phyloP scores from a whole-genome alignment of 2,329 filamentous ascomycete species.

The Colletotrichum cordylinicola region DNA sequence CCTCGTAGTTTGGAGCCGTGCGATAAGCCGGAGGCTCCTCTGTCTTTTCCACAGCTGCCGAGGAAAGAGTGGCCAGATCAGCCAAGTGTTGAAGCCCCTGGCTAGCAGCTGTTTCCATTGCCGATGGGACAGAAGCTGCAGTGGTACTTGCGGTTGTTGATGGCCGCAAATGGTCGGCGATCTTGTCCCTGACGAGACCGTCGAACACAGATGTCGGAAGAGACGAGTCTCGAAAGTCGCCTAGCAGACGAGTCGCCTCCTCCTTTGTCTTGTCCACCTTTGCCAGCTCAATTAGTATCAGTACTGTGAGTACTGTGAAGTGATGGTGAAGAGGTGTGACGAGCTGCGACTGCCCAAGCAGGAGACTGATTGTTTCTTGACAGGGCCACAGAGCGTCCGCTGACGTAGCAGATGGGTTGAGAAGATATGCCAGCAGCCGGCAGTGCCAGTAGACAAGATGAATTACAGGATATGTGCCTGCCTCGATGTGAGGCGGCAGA shows the following conservation, averaged over 20 bases:
- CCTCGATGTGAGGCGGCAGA: slow-evolving; percentile 62
- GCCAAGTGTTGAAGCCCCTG: slow-evolving; percentile 67
- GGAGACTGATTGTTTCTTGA: slow-evolving; percentile 61
- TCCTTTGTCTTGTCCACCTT: slow-evolving; percentile 61
- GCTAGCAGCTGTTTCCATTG: slow-evolving; percentile 48
- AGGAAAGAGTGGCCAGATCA: slow-evolving; percentile 52
- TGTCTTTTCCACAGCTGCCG: slow-evolving; percentile 22
- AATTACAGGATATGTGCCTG: slow-evolving; percentile 58
- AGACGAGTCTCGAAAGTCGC: slow-evolving; percentile 55
- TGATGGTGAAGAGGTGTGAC: slow-evolving; percentile 72
- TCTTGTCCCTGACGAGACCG: slow-evolving; percentile 54
- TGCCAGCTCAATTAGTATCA: slow-evolving; percentile 66
- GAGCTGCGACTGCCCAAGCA: slow-evolving; percentile 59
- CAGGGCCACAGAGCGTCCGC: slow-evolving; percentile 66
- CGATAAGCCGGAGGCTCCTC: slow-evolving; percentile 27
- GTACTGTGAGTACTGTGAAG: slow-evolving; percentile 63
- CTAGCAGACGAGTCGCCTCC: slow-evolving; percentile 61
- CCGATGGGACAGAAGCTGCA: slow-evolving; percentile 38
- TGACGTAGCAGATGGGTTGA: slow-evolving; percentile 60
- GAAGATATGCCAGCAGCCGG: slow-evolving; percentile 67
- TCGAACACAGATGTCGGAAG: slow-evolving; percentile 62
- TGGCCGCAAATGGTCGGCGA: slow-evolving; percentile 47
- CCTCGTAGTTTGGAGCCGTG: slow-evolving; percentile 39
- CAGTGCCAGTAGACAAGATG: slow-evolving; percentile 75
- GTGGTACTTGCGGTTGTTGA: slow-evolving; percentile 21